Evolutionary conservation across 192 early-diverging fungal genomes (phyloP).

Genomic region (Phlyctochytrium planicorne): DNA sequence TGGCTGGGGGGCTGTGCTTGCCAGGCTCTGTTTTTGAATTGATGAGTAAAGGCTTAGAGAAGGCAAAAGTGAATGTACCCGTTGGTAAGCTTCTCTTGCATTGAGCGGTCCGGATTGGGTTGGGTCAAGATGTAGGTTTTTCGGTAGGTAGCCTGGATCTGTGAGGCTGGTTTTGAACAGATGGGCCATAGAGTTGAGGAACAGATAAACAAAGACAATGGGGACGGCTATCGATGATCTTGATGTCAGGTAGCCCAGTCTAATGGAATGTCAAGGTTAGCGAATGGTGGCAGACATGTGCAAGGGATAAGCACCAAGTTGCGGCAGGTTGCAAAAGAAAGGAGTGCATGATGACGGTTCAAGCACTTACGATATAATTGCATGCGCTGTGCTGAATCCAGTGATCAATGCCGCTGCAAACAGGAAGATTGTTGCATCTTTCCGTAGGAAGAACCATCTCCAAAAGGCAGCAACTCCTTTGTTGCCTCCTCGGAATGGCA

Average conservation of each 20-base stretch:
- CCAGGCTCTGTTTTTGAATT: no score
- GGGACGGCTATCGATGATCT: conserved; percentile 9
- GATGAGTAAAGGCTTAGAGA: no score
- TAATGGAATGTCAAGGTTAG: no score
- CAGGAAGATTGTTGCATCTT: conserved; percentile 32
- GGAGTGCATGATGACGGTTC: background rate
- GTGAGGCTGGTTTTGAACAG: conserved; percentile 36
- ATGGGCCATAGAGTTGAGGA: conserved; percentile 23
- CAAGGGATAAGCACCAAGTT: no score
- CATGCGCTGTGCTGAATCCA: conserved; percentile 20
- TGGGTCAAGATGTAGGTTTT: conserved; percentile 2
- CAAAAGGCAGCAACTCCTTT: background rate
- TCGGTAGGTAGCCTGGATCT: conserved; percentile 40
- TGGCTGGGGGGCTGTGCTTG: no score
- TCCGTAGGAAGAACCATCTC: conserved; percentile 15
- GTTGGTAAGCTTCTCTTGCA: no score
- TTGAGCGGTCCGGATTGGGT: no score
- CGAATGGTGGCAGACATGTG: no score
- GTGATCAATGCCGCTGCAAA: conserved; percentile 29
- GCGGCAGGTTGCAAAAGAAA: no score
- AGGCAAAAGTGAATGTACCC: no score
- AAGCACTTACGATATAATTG: conserved; percentile 29
- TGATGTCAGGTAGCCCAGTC: conserved; percentile 13
- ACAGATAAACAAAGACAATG: conserved; percentile 36
- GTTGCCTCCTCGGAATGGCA: background rate